Conservation (phyloP, 306 rosid genomes). For the Prunus mume region DNA sequence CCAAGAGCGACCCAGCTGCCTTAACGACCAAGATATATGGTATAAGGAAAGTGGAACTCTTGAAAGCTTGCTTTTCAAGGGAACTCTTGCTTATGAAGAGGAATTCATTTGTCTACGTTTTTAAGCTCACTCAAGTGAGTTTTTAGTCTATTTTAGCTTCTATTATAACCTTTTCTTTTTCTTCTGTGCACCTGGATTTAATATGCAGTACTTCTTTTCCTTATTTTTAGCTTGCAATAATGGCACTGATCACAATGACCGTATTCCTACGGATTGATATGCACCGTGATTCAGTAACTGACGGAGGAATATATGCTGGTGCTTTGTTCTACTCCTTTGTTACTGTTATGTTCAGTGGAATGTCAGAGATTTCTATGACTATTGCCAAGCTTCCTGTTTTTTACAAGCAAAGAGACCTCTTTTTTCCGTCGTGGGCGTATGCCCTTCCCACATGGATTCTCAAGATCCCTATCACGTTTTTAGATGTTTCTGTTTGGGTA, state of each 20-base stretch:
- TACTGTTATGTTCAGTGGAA: conserved; percentile 53
- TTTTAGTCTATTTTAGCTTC: background rate
- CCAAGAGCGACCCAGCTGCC: conserved; percentile 51
- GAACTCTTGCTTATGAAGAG: conserved; percentile 63
- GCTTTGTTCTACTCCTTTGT: conserved; percentile 47
- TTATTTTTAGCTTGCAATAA: conserved; percentile 26
- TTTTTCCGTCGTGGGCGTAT: conserved; percentile 60
- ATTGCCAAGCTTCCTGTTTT: conserved; percentile 57
- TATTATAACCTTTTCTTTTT: background rate
- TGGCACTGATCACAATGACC: conserved; percentile 43
- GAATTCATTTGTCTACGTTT: conserved; percentile 42
- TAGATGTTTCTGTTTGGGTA: conserved; percentile 56
- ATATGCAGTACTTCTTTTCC: background rate
- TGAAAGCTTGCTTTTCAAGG: conserved; percentile 57
- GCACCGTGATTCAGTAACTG: conserved; percentile 37
- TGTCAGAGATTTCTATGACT: conserved; percentile 55
- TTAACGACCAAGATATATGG: conserved; percentile 38
- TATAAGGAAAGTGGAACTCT: conserved; percentile 33
- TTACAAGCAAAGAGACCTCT: conserved; percentile 55
- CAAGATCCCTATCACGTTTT: conserved; percentile 42
- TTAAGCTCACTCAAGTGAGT: conserved; percentile 43
- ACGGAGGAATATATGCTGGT: conserved; percentile 48
- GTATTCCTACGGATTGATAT: conserved; percentile 43
- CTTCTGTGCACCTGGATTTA: background rate
- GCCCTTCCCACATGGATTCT: conserved; percentile 63